Conservation (phyloP, 495 filamentous ascomycete genomes). For the Ramalina intermedia region DNA sequence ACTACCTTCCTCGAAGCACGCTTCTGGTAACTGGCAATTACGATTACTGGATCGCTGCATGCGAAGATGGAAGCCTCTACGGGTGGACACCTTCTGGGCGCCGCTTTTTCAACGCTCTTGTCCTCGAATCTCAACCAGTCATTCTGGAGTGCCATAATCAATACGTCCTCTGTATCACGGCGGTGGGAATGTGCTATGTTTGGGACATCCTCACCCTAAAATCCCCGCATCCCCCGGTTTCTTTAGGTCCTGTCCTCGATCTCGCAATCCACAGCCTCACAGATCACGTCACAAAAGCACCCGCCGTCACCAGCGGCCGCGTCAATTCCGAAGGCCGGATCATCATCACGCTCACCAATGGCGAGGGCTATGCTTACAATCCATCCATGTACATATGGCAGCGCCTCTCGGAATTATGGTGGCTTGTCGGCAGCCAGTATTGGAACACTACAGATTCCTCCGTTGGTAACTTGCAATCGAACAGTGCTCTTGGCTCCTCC, state of each 20-base stretch:
- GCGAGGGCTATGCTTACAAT: slow-evolving; percentile 84
- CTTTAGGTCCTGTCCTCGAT: slow-evolving; percentile 79
- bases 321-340: slow-evolving; percentile 76
- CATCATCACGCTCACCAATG: slow-evolving; percentile 76
- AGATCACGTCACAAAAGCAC: slow-evolving; percentile 55
- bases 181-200: slow-evolving; percentile 79
- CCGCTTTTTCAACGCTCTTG: slow-evolving; percentile 63
- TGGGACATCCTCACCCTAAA: slow-evolving; percentile 83
- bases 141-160: slow-evolving; percentile 80
- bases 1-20: slow-evolving; percentile 72
- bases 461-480: slow-evolving; percentile 59
- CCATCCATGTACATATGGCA: slow-evolving; percentile 81
- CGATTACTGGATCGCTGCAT: slow-evolving; percentile 80
- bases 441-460: slow-evolving; percentile 93
- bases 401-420: slow-evolving; percentile 87
- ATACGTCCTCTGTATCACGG: slow-evolving; percentile 78
- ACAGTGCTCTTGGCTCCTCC: slow-evolving; percentile 38
- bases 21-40: slow-evolving; percentile 79
- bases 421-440: slow-evolving; percentile 94
- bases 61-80: slow-evolving; percentile 86
- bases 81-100: slow-evolving; percentile 92
- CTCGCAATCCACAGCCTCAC: slow-evolving; percentile 57
- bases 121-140: slow-evolving; percentile 85
- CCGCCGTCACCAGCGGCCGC: slow-evolving; percentile 76
- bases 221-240: slow-evolving; percentile 79